Evolutionary conservation across 2,329 filamentous ascomycete genomes (phyloP).

Genomic region (Aspergillus sp.): DNA sequence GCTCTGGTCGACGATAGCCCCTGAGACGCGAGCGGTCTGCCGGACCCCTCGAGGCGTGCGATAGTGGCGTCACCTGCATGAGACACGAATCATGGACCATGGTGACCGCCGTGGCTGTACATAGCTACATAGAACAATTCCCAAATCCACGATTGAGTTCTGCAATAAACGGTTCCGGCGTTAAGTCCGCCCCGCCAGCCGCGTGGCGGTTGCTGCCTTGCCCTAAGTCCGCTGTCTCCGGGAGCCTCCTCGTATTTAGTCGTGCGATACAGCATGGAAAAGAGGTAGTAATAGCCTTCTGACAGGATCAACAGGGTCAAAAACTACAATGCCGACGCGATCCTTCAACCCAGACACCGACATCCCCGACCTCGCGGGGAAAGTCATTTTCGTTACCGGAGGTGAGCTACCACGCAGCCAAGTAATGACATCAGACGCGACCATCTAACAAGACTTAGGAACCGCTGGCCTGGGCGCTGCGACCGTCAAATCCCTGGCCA

Average conservation of each 20-base stretch:
- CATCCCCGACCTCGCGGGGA: slow-evolving; percentile 39
- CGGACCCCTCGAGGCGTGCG: slow-evolving; percentile 40
- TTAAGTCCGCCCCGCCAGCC: not conserved
- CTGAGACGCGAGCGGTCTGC: slow-evolving; percentile 58
- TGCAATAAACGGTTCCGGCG: not conserved
- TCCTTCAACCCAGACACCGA: slow-evolving; percentile 33
- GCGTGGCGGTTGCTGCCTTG: not conserved
- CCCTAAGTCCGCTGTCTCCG: not conserved
- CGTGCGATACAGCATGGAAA: too few species aligned
- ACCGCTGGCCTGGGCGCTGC: slow-evolving; percentile 45
- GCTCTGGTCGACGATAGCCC: slow-evolving; percentile 72
- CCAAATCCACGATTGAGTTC: too few species aligned
- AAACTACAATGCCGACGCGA: not conserved
- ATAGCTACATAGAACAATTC: not conserved
- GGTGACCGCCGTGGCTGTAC: not conserved
- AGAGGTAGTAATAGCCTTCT: too few species aligned
- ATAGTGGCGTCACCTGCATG: not conserved
- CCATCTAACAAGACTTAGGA: slow-evolving; percentile 4
- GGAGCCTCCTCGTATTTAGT: not conserved
- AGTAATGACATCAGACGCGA: not conserved
- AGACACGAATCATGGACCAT: not conserved
- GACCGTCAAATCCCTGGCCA: slow-evolving; percentile 39
- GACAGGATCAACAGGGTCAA: not conserved
- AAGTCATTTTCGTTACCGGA: slow-evolving; percentile 51
- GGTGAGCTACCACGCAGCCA: slow-evolving; percentile 25